Conservation (phyloP, 495 filamentous ascomycete species). For the Geoglossum glabrum region DNA sequence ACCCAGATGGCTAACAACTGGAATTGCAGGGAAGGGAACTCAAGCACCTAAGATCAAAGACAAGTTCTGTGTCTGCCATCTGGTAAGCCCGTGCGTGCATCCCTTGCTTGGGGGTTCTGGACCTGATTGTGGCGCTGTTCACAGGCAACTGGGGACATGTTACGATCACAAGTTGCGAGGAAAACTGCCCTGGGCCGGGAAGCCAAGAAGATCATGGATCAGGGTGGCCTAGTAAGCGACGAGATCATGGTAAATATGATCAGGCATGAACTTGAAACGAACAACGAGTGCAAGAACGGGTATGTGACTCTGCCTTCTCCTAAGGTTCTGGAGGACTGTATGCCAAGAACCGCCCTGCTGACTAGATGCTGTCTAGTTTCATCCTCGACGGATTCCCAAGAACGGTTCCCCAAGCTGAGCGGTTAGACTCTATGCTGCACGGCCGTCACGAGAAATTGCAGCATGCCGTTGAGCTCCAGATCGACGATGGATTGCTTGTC, state of each 20-base stretch:
- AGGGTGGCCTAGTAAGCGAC: slow-evolving; percentile 90
- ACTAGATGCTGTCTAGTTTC: slow-evolving; percentile 39
- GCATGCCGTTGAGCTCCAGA: slow-evolving; percentile 90
- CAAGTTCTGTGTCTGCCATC: slow-evolving; percentile 86
- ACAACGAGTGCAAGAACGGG: slow-evolving; percentile 92
- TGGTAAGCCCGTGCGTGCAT: slow-evolving; percentile 36
- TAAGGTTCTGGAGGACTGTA: neutral
- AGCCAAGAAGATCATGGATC: slow-evolving; percentile 99
- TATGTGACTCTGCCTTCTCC: slow-evolving; percentile 21
- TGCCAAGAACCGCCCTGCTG: neutral
- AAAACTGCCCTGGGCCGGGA: slow-evolving; percentile 88
- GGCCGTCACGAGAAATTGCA: slow-evolving; percentile 57
- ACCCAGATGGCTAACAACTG: slow-evolving; percentile 11
- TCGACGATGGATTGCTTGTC: slow-evolving; percentile 84
- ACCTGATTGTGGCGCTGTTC: neutral
- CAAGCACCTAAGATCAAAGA: slow-evolving; percentile 97
- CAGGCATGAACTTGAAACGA: slow-evolving; percentile 83
- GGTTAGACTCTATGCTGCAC: slow-evolving; percentile 77
- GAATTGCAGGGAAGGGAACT: slow-evolving; percentile 76
- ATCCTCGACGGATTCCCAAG: slow-evolving; percentile 97
- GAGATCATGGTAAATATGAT: slow-evolving; percentile 99
- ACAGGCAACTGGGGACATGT: slow-evolving; percentile 97
- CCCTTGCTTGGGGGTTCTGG: neutral
- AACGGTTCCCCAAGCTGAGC: slow-evolving; percentile 84
- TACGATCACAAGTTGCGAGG: slow-evolving; percentile 93